Percentiles rank a stretch among this genome's conserved stretches.
Conservation (phyloP, 2,329 filamentous ascomycete species). For the Epichloe festucae region DNA sequence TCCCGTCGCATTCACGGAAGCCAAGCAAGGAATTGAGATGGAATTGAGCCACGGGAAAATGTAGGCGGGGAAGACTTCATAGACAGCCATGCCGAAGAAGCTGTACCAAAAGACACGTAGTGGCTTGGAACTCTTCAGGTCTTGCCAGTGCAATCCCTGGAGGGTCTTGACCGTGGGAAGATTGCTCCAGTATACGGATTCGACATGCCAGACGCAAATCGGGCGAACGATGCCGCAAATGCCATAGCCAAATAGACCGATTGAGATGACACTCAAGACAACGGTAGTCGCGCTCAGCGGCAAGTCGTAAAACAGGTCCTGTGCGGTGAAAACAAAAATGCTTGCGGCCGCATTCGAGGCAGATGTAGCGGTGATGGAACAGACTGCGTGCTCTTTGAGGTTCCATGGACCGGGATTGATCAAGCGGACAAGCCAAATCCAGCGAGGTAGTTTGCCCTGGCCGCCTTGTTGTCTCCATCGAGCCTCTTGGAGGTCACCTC, state of each 20-base stretch:
- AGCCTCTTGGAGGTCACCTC: slow-evolving; percentile 35
- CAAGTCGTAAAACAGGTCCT: slow-evolving; percentile 38
- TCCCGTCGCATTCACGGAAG: slow-evolving; percentile 24
- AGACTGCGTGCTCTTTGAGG: slow-evolving; percentile 43
- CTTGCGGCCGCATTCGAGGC: slow-evolving; percentile 31
- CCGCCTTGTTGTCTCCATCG: slow-evolving; percentile 31
- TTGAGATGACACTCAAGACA: slow-evolving; percentile 34
- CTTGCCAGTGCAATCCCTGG: slow-evolving; percentile 41
- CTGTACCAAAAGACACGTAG: slow-evolving; percentile 39
- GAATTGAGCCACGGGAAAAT: slow-evolving; percentile 43
- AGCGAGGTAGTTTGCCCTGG: slow-evolving; percentile 27
- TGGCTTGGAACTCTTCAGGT: slow-evolving; percentile 35
- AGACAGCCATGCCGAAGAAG: slow-evolving; percentile 33
- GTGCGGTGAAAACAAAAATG: slow-evolving; percentile 29
- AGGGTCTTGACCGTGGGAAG: slow-evolving; percentile 40
- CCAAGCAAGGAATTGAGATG: slow-evolving; percentile 40
- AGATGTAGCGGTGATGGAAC: slow-evolving; percentile 39
- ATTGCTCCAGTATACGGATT: slow-evolving; percentile 42
- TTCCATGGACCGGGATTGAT: slow-evolving; percentile 39
- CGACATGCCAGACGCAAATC: slow-evolving; percentile 40
- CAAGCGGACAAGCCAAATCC: slow-evolving; percentile 28
- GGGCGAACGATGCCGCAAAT: slow-evolving; percentile 39
- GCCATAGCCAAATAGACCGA: slow-evolving; percentile 42
- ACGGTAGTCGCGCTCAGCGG: slow-evolving; percentile 32
- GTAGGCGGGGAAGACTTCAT: slow-evolving; percentile 41